Percentiles rank a stretch among this genome's conserved stretches.
Evolutionary conservation across 2,329 filamentous ascomycete genomes (phyloP).

Genomic region (Neurospora sp.): DNA sequence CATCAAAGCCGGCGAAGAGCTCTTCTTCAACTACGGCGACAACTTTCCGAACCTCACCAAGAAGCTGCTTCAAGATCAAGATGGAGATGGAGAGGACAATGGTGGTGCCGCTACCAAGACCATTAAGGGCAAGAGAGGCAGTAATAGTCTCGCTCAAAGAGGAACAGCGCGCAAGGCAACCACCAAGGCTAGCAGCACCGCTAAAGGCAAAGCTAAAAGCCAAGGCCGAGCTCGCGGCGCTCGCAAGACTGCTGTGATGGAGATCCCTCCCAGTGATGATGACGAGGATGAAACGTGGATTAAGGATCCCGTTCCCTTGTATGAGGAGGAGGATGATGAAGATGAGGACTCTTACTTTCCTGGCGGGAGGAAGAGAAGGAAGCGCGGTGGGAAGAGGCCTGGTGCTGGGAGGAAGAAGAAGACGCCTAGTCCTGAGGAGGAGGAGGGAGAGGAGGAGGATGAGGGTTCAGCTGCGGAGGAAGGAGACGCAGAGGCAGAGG

Average conservation of each 20-base stretch:
- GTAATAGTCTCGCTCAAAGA: background rate
- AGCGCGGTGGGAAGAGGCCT: conserved; percentile 16
- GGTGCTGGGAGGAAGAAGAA: conserved; percentile 19
- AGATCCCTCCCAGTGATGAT: background rate
- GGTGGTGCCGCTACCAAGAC: background rate
- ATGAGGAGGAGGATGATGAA: conserved; percentile 13
- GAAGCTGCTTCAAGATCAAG: conserved; percentile 30
- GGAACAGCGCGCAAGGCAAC: conserved; percentile 13
- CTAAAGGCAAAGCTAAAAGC: background rate
- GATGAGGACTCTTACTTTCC: conserved; percentile 8
- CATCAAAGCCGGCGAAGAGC: conserved; percentile 62
- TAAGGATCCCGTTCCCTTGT: background rate
- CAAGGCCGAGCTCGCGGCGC: background rate
- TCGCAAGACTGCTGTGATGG: conserved; percentile 6
- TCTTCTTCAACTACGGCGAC: conserved; percentile 74
- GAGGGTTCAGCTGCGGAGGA: conserved; percentile 3
- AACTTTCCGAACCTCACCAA: conserved; percentile 53
- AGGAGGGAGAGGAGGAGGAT: background rate
- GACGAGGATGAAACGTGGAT: background rate
- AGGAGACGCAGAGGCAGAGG: background rate
- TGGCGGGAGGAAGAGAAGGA: conserved; percentile 10
- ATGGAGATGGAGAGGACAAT: conserved; percentile 4
- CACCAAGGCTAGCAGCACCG: conserved; percentile 8
- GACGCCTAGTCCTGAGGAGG: background rate
- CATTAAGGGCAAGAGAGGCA: conserved; percentile 10